Base-by-base conservation (phyloP, 257 asterid species). In the Nicotiana benthamiana region DNA sequence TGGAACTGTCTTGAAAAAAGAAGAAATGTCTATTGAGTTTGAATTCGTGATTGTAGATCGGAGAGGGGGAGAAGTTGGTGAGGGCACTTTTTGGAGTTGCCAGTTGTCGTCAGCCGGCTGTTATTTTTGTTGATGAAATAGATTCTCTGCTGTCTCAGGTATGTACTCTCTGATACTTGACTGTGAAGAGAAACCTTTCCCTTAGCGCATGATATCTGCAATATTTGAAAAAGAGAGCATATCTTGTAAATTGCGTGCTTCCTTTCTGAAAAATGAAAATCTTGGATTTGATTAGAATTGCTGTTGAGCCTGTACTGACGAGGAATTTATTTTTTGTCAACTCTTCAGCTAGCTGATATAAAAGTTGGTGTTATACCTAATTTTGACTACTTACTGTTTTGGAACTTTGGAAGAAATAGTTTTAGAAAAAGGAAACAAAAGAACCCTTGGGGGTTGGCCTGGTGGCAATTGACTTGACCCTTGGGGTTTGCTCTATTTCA, bases 41-140 rank as follows among this genome's bases (percentile, higher is more conserved):
- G 48, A 77, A 51, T 80, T 76, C 80, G 82, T 83, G 72, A 22
- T 79, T 90, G 89, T 88, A 96, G 99, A 94, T 96, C 80, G 99
- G 99, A 9, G 99, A 94, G 91, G 99, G 99, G 32, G 98, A 96
- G 83, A 96, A 96, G 93, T 93, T 96, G 83, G 99, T 96, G 81
- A 90, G 99, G 87, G 98, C 99, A 32, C 97, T 96, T 84, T 96
- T 96, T 90, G 99, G 97, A 46, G 99, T 96, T 83, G 99, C 99
- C 60, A 86, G 98, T 88, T 92, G 97, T 75, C 99, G 98, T 79
- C 98, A 96, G 86, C 98, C 99, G 61, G 99, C 99, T 53, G 99
- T 94, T 70, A 94, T 96, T 83, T 96, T 96, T 64, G 99, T 96
- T 28, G 99, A 96, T 84, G 99, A 94, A 88, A 94, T 96, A 54